These are phyloP conservation scores for Malus sieversii DNA, from an alignment of 306 rosid genomes.

Conservation along the genomic window DNA sequence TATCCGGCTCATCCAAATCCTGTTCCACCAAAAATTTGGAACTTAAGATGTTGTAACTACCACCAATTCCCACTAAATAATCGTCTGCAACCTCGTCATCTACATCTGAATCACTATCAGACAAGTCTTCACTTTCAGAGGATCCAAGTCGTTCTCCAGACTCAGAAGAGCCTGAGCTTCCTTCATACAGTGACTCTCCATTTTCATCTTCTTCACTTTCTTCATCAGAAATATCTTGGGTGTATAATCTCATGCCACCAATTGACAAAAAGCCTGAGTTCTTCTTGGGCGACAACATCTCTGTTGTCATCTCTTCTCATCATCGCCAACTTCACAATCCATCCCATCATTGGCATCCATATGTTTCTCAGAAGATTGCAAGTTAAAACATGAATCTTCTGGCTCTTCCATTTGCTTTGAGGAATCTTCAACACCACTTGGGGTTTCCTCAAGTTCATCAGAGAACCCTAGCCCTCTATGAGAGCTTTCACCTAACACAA, in stretches of 20 bases:
- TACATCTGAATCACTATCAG: slow-evolving; percentile 68
- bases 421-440: slow-evolving; percentile 35
- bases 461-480: slow-evolving; percentile 76
- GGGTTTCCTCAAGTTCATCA: slow-evolving; percentile 45
- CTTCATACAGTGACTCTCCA: slow-evolving; percentile 42
- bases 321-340: slow-evolving; percentile 30
- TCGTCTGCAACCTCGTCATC: slow-evolving; percentile 83
- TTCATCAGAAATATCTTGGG: slow-evolving; percentile 60
- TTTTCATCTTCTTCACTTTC: slow-evolving; percentile 45
- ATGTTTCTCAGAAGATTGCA: slow-evolving; percentile 40
- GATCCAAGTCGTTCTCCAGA: slow-evolving; percentile 36
- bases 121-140: slow-evolving; percentile 47
- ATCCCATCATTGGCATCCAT: slow-evolving; percentile 29
- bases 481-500: slow-evolving; percentile 69
- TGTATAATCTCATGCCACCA: slow-evolving; percentile 79
- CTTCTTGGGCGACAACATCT: slow-evolving; percentile 23
- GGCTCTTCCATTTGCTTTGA: slow-evolving; percentile 32
- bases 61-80: slow-evolving; percentile 89
- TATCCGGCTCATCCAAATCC: slow-evolving; percentile 38
- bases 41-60: slow-evolving; percentile 51
- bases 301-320: slow-evolving; percentile 27
- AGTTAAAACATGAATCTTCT: slow-evolving; percentile 36
- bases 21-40: slow-evolving; percentile 72
- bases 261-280: slow-evolving; percentile 82
- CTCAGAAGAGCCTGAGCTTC: slow-evolving; percentile 29